Base-by-base conservation (phyloP, 1,284 basidiomycete genomes). In the Calocybe gambosa region DNA sequence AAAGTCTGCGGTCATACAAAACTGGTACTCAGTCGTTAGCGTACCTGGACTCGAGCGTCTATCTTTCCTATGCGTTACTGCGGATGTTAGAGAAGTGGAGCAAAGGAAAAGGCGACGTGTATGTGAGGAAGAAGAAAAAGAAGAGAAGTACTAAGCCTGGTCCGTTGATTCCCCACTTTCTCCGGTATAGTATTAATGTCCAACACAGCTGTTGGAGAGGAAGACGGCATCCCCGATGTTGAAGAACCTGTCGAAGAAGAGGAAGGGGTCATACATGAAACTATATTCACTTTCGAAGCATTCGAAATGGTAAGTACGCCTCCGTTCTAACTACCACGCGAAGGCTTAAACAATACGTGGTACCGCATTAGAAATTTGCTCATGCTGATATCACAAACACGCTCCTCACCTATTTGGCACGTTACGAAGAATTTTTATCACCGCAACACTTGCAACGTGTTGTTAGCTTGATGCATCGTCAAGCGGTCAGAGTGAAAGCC, bases 11-110 rank as follows among this genome's bases (percentile, higher is more conserved):
- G 35, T 69, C 73, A 26, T 95, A 91, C 71, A 88, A 84, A 57
- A 77, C 84, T 63, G 80, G 82, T 55, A 80, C 75, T 12, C 82
- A 84, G 60, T 78, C 75, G 16, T 65, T 82, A 39, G 71, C 82
- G 6, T 96, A 91, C 66, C 78, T 97, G 42, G 86, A 93, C 58
- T 80, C 91, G 0, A 83, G 89, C 51, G 75, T 97, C 35, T 73
- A 86, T 57, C 76, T 96, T 47, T 82, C 86, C 1, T 91, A 92
- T 58, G 82, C 84, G 0, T 69, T 97, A 15, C 67, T 97, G 49
- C 73, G 78, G 39, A 88, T 94, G 86, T 68, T 97, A 40, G 93
- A 97, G 66, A 81, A 76, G 51, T 93, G 89, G 79, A 80, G 82
- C 4, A 90, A 87, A 66, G 73, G 70, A 57, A 73, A 76, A 6